Conservation (phyloP, 1,139 yeast genomes). For the Chernovozyma sophiae-reginae region DNA sequence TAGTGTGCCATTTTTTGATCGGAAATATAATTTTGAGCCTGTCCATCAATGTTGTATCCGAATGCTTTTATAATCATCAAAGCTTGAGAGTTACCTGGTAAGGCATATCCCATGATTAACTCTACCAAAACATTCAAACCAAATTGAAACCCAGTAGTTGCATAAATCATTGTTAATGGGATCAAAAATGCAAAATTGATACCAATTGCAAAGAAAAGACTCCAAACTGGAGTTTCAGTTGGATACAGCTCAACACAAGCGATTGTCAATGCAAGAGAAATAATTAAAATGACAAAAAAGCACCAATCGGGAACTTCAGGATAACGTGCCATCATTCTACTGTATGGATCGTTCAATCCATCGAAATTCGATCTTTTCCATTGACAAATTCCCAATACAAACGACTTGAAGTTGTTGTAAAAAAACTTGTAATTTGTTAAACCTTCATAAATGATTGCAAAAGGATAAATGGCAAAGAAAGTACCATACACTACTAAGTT, state of each 20-base stretch:
- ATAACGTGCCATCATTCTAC: slow-evolving; percentile 51
- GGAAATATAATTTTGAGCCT: slow-evolving; percentile 48
- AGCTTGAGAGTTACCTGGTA: slow-evolving; percentile 57
- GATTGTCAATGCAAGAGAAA: slow-evolving; percentile 48
- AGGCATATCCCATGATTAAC: slow-evolving; percentile 52
- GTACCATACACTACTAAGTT: slow-evolving; percentile 51
- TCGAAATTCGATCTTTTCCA: slow-evolving; percentile 8
- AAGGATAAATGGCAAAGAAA: slow-evolving; percentile 56
- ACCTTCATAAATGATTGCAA: slow-evolving; percentile 45
- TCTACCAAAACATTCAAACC: slow-evolving; percentile 57
- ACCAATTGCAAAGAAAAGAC: slow-evolving; percentile 53
- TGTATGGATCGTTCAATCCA: slow-evolving; percentile 45
- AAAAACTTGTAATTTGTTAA: slow-evolving; percentile 23
- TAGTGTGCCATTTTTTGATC: slow-evolving; percentile 57
- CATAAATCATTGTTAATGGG: slow-evolving; percentile 43
- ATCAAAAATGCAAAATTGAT: slow-evolving; percentile 52
- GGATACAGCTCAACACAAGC: slow-evolving; percentile 44
- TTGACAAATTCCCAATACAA: slow-evolving; percentile 21
- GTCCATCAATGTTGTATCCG: slow-evolving; percentile 54
- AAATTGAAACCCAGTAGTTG: slow-evolving; percentile 46
- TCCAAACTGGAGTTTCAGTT: slow-evolving; percentile 54
- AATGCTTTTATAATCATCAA: slow-evolving; percentile 52
- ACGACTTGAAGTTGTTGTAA: slow-evolving; percentile 14
- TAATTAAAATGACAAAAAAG: slow-evolving; percentile 44
- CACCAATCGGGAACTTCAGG: slow-evolving; percentile 65